Evolutionary conservation across 306 rosid species (phyloP), one percentile per base, ranked within the genome.

Genomic region (Prunus dulcis): DNA sequence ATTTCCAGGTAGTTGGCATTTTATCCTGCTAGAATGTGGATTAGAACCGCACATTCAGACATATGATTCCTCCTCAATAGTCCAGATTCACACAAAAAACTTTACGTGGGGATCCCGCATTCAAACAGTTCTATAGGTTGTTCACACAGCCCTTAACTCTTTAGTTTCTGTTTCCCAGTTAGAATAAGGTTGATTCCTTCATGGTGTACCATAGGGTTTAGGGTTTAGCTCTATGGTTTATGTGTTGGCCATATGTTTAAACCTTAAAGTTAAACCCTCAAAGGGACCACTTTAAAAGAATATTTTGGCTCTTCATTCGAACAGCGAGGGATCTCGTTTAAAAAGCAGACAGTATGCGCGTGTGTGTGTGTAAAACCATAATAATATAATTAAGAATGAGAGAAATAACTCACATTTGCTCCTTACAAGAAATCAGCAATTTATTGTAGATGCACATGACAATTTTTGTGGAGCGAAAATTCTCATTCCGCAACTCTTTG

Each of bases 361-460:
- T 11, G 63, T 10, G 17, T 2, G 60, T 18, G 25, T 18, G 22
- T 10, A 12, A 62, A 28, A 28, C 50, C 13, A 12, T 73, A 73
- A 23, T 38, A 61, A 34, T 62, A 41, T n/a, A 60, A 38, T 38
- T 6, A 71, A 72, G 41, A 69, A 80, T 47, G 57, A 77, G 50
- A 74, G 11, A 83, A 53, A 79, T 77, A 74, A 86, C 99, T 88
- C 85, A 96, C 99, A 96, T 88, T 81, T 92, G 98, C 80, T 89
- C 98, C 86, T 84, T 92, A 82, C 99, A 96, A 72, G 96, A 87
- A 79, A 76, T 69, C 81, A 92, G 64, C 81, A 96, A 82, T 81
- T 96, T 96, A 86, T 82, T 87, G 88, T 91, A 96, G 67, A 96
- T 91, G 81, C 90, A 76, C 92, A 92, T 88, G 86, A 92, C 93